These are phyloP conservation scores for Leccinum disarticulatum DNA, from an alignment of 768 basidiomycete genomes.

Conservation along the genomic window DNA sequence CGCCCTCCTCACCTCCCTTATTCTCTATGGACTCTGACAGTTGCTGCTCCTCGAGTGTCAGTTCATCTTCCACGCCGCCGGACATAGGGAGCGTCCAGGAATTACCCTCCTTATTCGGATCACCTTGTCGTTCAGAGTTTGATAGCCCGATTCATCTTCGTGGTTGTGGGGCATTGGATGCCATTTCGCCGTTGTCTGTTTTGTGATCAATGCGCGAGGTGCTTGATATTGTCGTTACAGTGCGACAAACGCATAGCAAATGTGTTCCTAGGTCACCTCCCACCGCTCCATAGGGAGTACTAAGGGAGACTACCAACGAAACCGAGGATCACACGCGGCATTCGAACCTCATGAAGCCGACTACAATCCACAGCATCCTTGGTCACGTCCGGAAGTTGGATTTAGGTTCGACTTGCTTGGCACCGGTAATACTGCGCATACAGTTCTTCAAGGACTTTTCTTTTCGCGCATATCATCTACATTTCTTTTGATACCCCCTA, in stretches of 20 bases:
- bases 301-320: neutral
- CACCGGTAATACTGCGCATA: neutral
- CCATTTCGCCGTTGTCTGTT: neutral
- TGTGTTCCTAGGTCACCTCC: too few relatives aligned
- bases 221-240: neutral
- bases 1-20: constrained; percentile 3
- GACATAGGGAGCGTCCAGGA: neutral
- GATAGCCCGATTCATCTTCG: neutral
- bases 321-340: neutral
- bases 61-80: constrained; percentile 2
- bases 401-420: neutral
- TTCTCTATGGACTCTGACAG: constrained; percentile 3
- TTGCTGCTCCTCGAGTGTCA: constrained; percentile 3
- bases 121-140: neutral
- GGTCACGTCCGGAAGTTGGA: neutral
- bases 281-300: neutral
- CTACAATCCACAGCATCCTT: too few relatives aligned
- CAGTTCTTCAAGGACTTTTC: neutral
- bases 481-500: neutral
- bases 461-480: neutral
- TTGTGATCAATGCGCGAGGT: neutral
- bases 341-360: neutral
- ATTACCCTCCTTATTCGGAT: neutral
- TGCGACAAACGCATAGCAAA: neutral
- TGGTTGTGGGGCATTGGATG: neutral